Evolutionary conservation across 352 stramenopile species (phyloP).

Genomic region (Phytophthora sojae): DNA sequence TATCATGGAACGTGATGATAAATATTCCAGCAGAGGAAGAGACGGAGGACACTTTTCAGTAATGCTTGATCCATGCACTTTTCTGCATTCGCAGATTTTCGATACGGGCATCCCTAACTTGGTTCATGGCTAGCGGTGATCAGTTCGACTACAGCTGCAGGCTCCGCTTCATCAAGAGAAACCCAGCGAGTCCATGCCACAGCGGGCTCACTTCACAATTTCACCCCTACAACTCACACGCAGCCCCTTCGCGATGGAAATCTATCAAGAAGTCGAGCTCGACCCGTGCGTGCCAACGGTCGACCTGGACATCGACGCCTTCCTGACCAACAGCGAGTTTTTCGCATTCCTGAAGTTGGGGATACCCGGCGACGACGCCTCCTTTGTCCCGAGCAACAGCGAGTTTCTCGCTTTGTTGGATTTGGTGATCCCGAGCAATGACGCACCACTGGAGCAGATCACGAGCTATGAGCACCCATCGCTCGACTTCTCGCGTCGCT

Average conservation of each 20-base stretch:
- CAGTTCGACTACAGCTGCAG: neutral
- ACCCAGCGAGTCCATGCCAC: slow-evolving; percentile 1
- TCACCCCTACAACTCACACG: slow-evolving; percentile 14
- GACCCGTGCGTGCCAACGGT: neutral
- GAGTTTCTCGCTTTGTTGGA: slow-evolving; percentile 31
- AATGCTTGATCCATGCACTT: slow-evolving; percentile 11
- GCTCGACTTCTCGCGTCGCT: neutral
- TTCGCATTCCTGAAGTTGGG: slow-evolving; percentile 34
- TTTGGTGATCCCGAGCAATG: slow-evolving; percentile 28
- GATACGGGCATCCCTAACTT: slow-evolving; percentile 10
- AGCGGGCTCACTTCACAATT: slow-evolving; percentile 33
- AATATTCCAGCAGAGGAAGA: neutral
- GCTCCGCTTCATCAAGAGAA: slow-evolving; percentile 2
- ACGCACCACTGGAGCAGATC: slow-evolving; percentile 6
- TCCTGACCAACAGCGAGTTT: slow-evolving; percentile 19
- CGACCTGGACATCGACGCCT: neutral
- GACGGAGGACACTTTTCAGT: neutral
- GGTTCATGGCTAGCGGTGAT: slow-evolving; percentile 5
- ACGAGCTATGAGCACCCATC: slow-evolving; percentile 3
- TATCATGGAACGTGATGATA: no score
- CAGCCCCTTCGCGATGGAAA: slow-evolving; percentile 22
- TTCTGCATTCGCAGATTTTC: slow-evolving; percentile 24
- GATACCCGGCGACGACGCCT: slow-evolving; percentile 16
- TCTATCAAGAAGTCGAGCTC: slow-evolving; percentile 14
- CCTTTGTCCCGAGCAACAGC: slow-evolving; percentile 7